Evolutionary conservation across 2,329 filamentous ascomycete species (phyloP), one percentile per base, ranked within the genome.

Genomic region (Paracoccidioides brasiliensis): DNA sequence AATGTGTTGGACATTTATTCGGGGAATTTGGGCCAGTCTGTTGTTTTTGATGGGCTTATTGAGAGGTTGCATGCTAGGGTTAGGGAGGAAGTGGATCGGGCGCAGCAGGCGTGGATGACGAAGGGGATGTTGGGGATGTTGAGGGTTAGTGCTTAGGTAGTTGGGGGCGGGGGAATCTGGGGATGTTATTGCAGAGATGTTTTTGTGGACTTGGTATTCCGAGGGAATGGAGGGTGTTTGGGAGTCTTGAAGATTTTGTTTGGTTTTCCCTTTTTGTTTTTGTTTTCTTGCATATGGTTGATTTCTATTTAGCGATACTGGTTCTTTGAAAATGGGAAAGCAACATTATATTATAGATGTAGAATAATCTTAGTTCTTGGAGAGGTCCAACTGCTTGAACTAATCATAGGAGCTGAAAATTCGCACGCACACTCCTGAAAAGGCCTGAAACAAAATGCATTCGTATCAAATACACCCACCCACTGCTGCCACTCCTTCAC

Each of bases 51-150:
- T 58, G 77, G 77, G 52, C 78, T 84, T 51, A 83, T 97, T 64
- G 78, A 81, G 62, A 77, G 76, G 51, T 75, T 96, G 60, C 82
- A 86, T 66, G 74, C 78, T 48, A 77, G 84, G 42, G 91, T 97
- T 22, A 79, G 81, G 59, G 75, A 80, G 43, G 88, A 93, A 69
- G 85, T 90, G 9, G 88, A 94, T 70, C 83, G 85, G 64, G 88
- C 89, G 28, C 87, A 95, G 71, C 79, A 86, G 66, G 90, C 91
- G 1, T 84, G 82, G 63, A 83, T 86, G 72, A 90, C 88, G 9
- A 80, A 80, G 61, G 93, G 91, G 2, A 96, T 97, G 90, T 72
- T 97, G 60, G 88, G 91, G 63, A 85, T 87, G 74, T 71, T 87
- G 60, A 81, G 69, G 22, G 22, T 22, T 22, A 2, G 22, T 55